These are phyloP conservation scores for Triticum dicoccoides DNA, from an alignment of 176 grass and related monocot genomes.

Conservation along the genomic window DNA sequence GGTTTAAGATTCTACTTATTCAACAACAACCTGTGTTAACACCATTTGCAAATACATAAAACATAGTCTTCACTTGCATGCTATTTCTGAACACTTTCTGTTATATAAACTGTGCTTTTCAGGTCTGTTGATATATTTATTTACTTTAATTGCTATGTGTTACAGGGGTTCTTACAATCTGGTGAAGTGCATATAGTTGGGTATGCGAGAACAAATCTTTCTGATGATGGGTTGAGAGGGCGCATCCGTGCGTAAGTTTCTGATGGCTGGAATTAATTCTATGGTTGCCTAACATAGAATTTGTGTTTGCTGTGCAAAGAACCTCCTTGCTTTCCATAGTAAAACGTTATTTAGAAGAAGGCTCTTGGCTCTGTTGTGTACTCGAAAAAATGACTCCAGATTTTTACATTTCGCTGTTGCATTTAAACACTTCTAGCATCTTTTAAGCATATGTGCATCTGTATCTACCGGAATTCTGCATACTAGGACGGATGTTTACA, in stretches of 20 bases:
- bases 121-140: not conserved
- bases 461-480: not conserved
- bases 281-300: not conserved
- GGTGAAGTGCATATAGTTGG: conserved; percentile 91
- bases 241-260: conserved; percentile 73
- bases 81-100: not conserved
- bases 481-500: not conserved
- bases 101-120: not conserved
- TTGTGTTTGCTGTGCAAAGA: not conserved
- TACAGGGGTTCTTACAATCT: conserved; percentile 76
- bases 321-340: not conserved
- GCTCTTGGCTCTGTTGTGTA: not conserved
- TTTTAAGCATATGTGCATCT: conserved; percentile 15
- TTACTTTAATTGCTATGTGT: conserved; percentile 18
- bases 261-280: conserved; percentile 20
- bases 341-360: not conserved
- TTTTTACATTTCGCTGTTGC: not conserved
- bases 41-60: not conserved
- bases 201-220: conserved; percentile 90
- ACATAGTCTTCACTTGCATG: not conserved
- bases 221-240: conserved; percentile 82
- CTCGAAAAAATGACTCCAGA: not conserved
- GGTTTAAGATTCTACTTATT: conserved; percentile 19
- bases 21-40: not conserved
- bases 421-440: not conserved